Evolutionary conservation across 2,329 filamentous ascomycete species (phyloP).

Genomic region (Nothophaeocryptopus gaeumannii): DNA sequence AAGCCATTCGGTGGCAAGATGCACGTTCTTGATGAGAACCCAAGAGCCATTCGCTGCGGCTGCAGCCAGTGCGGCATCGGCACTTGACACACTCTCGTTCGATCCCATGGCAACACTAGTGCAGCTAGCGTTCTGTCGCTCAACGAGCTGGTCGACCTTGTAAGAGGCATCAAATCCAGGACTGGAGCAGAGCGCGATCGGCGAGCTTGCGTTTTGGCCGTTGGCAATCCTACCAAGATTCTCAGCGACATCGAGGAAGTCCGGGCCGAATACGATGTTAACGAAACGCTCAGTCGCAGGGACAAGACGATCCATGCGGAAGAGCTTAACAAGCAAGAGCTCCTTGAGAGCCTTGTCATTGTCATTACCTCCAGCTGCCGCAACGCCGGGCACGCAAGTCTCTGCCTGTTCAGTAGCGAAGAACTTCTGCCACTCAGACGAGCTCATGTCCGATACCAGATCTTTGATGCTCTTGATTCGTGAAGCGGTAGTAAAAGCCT

Average conservation of each 20-base stretch:
- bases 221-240: slow-evolving; percentile 82
- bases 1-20: slow-evolving; percentile 91
- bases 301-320: slow-evolving; percentile 92
- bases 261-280: slow-evolving; percentile 75
- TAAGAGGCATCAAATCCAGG: slow-evolving; percentile 98
- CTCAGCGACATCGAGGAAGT: slow-evolving; percentile 77
- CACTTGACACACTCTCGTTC: slow-evolving; percentile 85
- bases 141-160: slow-evolving; percentile 94
- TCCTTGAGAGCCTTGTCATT: slow-evolving; percentile 76
- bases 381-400: slow-evolving; percentile 72
- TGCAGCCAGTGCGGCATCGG: slow-evolving; percentile 91
- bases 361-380: slow-evolving; percentile 55
- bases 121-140: slow-evolving; percentile 76
- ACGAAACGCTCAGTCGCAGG: slow-evolving; percentile 92
- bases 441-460: slow-evolving; percentile 60
- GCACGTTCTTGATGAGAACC: slow-evolving; percentile 99
- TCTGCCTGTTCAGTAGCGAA: slow-evolving; percentile 83
- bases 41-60: slow-evolving; percentile 89
- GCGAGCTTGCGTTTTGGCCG: slow-evolving; percentile 78
- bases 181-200: slow-evolving; percentile 88
- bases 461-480: slow-evolving; percentile 73
- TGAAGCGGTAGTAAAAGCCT: slow-evolving; percentile 65
- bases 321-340: slow-evolving; percentile 88
- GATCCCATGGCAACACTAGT: slow-evolving; percentile 99
- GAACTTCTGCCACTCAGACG: slow-evolving; percentile 75